Base-by-base conservation (phyloP, 345 rosid genomes). In the Gossypium ekmanianum region DNA sequence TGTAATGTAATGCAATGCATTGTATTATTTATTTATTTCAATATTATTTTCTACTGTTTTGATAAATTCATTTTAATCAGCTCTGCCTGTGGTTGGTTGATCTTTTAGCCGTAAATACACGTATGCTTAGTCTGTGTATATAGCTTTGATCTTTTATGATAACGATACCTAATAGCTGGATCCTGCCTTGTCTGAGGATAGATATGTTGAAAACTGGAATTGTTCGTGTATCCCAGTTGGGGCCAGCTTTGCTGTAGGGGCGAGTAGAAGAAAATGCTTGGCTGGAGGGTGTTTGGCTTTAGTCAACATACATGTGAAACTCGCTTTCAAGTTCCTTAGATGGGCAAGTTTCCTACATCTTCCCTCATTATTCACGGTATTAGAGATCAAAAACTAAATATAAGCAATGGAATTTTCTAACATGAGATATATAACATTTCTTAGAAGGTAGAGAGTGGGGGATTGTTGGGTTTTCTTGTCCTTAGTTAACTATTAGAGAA, bases 211-310 rank as follows among this genome's bases (percentile, higher is more conserved):
- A 20, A 55, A 56, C 68, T 51, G 74, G 9, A 24, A n/a, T 52
- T 58, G 41, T 48, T 61, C 45, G 51, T 66, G 77, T 48, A 45
- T 48, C 79, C 57, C 74, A 39, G 71, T 18, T 13, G 69, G 79
- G 75, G 68, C 87, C 79, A 71, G 41, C 43, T 43, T 9, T 70
- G 68, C 26, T 61, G 43, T 44, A 44, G 75, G 79, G 75, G 59
- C 73, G 63, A 54, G 58, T 68, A 52, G 81, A 76, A 72, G 41
- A 34, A 76, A 55, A 26, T 22, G 68, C 65, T 51, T 72, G 68
- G 80, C 71, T 61, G 76, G 54, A 50, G 45, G 61, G n/a, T 61
- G 77, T 61, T 57, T 29, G 71, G 29, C 44, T 18, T 68, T 57
- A 29, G 43, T 76, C 48, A 57, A 68, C 39, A 41, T 68, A 57